These are phyloP conservation scores for Hypoxylon sp. DNA, from an alignment of 2,329 filamentous ascomycete species.

Conservation along the genomic window DNA sequence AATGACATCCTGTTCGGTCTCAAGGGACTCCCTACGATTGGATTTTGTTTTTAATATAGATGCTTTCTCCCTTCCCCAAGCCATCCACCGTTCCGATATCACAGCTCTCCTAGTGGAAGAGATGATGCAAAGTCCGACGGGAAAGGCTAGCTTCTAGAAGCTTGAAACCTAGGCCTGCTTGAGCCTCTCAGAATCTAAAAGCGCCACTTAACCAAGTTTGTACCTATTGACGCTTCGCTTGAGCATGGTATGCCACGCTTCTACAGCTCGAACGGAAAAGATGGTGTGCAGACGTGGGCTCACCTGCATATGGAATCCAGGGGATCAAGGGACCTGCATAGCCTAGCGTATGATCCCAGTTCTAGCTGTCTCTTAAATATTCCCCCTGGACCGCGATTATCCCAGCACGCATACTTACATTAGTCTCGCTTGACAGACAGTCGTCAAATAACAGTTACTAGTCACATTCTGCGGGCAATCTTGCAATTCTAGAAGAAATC, in stretches of 20 bases:
- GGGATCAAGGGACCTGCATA: conserved; percentile 45
- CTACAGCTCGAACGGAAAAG: conserved; percentile 3
- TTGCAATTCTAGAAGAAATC: not conserved
- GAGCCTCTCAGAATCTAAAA: conserved; percentile 27
- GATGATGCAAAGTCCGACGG: conserved; percentile 9
- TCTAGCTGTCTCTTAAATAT: conserved; percentile 14
- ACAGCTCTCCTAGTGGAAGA: conserved; percentile 15
- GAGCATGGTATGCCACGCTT: conserved; percentile 13
- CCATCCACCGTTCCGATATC: conserved; percentile 14
- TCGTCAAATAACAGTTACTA: not conserved
- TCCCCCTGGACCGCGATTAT: conserved; percentile 32
- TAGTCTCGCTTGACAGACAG: conserved; percentile 11
- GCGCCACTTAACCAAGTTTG: conserved; percentile 34
- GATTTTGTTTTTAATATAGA: conserved; percentile 10
- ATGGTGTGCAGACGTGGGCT: conserved; percentile 36
- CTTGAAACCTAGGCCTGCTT: conserved; percentile 22
- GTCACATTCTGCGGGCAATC: not conserved
- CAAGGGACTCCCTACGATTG: conserved; percentile 10
- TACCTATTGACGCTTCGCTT: conserved; percentile 26
- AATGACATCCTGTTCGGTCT: conserved; percentile 22
- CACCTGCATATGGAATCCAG: conserved; percentile 38
- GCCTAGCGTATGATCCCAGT: conserved; percentile 38
- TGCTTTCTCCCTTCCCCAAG: conserved; percentile 20
- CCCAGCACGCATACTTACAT: conserved; percentile 23
- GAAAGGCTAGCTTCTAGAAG: conserved; percentile 18